Conservation (phyloP, 2,329 filamentous ascomycete species). For the Aspergillus brasiliensis region DNA sequence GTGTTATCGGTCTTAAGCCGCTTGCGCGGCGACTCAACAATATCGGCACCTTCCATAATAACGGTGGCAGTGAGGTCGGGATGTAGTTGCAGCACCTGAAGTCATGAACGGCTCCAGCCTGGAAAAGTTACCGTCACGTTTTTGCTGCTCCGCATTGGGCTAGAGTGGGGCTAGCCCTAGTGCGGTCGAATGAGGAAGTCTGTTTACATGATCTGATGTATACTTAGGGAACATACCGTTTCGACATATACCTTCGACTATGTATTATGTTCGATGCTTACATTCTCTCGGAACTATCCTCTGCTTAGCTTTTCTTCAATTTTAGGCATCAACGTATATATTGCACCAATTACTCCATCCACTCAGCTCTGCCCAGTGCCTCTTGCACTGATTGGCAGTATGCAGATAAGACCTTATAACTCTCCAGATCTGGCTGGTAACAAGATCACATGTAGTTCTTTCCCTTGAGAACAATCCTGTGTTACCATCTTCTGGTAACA, state of each 20-base stretch:
- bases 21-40: slow-evolving; percentile 40
- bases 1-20: slow-evolving; percentile 36
- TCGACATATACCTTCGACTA: background rate
- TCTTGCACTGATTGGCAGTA: too few species aligned
- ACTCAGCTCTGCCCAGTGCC: too few species aligned
- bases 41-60: slow-evolving; percentile 35
- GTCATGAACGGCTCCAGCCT: slow-evolving; percentile 19
- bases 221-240: background rate
- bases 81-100: slow-evolving; percentile 17
- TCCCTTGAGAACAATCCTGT: too few species aligned
- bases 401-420: too few species aligned
- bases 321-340: too few species aligned
- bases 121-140: slow-evolving; percentile 14
- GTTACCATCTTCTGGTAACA: too few species aligned
- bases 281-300: too few species aligned
- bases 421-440: too few species aligned
- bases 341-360: too few species aligned
- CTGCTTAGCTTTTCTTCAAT: too few species aligned
- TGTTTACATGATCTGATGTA: background rate
- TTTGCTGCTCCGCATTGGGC: slow-evolving; percentile 10
- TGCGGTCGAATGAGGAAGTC: slow-evolving; percentile 22
- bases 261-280: background rate
- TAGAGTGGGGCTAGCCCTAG: slow-evolving; percentile 33
- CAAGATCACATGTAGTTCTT: too few species aligned
- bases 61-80: slow-evolving; percentile 1